Conservation (phyloP, 1,139 yeast species). For the Blastobotrys aristatus region DNA sequence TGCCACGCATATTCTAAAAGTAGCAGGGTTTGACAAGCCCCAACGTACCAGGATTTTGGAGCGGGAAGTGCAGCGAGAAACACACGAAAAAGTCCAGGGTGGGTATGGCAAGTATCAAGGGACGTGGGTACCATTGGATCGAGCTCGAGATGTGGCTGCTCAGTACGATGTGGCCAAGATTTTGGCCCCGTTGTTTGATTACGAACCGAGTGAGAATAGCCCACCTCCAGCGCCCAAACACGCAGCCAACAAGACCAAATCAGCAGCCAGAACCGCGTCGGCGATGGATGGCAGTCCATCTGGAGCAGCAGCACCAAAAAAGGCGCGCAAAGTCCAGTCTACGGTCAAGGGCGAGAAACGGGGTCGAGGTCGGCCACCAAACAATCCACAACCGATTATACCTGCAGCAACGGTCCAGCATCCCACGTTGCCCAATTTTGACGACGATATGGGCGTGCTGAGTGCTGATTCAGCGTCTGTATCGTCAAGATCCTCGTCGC, state of each 20-base stretch:
- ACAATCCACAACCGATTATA: slow-evolving; percentile 1
- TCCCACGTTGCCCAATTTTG: slow-evolving; percentile 6
- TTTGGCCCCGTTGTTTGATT: slow-evolving; percentile 61
- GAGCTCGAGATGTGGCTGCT: slow-evolving; percentile 52
- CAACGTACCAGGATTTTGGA: slow-evolving; percentile 88
- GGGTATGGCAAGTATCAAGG: slow-evolving; percentile 98
- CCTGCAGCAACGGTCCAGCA: not conserved
- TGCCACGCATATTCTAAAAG: slow-evolving; percentile 94
- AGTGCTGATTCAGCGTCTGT: slow-evolving; percentile 30
- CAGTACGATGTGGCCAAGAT: slow-evolving; percentile 67
- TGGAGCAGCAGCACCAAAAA: slow-evolving; percentile 16
- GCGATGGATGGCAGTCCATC: slow-evolving; percentile 19
- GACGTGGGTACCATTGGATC: slow-evolving; percentile 85
- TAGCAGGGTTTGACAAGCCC: slow-evolving; percentile 93
- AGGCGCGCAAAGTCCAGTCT: slow-evolving; percentile 16
- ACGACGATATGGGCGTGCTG: slow-evolving; percentile 1
- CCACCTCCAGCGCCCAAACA: slow-evolving; percentile 38
- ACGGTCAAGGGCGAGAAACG: slow-evolving; percentile 12
- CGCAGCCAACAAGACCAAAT: slow-evolving; percentile 21
- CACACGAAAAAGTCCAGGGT: slow-evolving; percentile 92
- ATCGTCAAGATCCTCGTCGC: slow-evolving; percentile 33
- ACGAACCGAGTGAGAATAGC: slow-evolving; percentile 30
- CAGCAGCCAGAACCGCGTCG: slow-evolving; percentile 25
- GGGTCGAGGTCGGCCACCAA: slow-evolving; percentile 16
- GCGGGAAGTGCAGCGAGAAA: slow-evolving; percentile 80